Evolutionary conservation across 805 yeast genomes (phyloP).

Genomic region (Wickerhamiella domercqiae): DNA sequence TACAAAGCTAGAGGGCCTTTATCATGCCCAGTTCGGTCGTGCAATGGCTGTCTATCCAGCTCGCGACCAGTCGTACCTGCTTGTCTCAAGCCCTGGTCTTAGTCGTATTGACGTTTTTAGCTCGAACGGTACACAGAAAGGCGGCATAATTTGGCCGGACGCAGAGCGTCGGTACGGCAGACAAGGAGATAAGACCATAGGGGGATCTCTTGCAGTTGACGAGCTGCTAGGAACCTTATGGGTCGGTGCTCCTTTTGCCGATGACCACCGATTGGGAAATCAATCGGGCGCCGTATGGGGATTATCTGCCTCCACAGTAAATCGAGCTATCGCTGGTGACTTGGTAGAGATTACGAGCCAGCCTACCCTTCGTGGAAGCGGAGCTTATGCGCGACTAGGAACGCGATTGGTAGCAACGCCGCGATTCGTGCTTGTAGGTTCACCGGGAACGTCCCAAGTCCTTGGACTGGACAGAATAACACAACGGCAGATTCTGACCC

Average conservation of each 20-base stretch:
- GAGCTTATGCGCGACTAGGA: slow-evolving; percentile 31
- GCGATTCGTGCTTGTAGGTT: slow-evolving; percentile 24
- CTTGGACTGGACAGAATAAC: slow-evolving; percentile 23
- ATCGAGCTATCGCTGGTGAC: slow-evolving; percentile 4
- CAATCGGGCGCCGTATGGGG: slow-evolving; percentile 28
- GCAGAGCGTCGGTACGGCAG: slow-evolving; percentile 25
- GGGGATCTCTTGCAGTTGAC: slow-evolving; percentile 22
- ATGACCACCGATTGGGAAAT: slow-evolving; percentile 16
- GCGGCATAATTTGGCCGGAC: slow-evolving; percentile 20
- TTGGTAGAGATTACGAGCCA: neutral
- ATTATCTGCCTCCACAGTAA: slow-evolving; percentile 22
- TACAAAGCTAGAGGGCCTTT: slow-evolving; percentile 9
- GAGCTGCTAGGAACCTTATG: slow-evolving; percentile 28
- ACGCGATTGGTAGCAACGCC: slow-evolving; percentile 21
- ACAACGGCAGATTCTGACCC: slow-evolving; percentile 8
- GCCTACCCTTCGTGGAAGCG: slow-evolving; percentile 4
- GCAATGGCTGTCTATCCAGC: slow-evolving; percentile 18
- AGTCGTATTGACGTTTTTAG: slow-evolving; percentile 30
- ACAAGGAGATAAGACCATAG: slow-evolving; percentile 32
- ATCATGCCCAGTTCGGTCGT: slow-evolving; percentile 29
- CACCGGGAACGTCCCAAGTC: slow-evolving; percentile 28
- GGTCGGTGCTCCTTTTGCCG: slow-evolving; percentile 32
- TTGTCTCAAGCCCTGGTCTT: slow-evolving; percentile 38
- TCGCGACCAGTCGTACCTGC: slow-evolving; percentile 25
- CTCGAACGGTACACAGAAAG: slow-evolving; percentile 14